Percentiles rank a stretch among this genome's conserved stretches.
Evolutionary conservation across 768 basidiomycete genomes (phyloP).

Genomic region (Daedaleopsis nitida): DNA sequence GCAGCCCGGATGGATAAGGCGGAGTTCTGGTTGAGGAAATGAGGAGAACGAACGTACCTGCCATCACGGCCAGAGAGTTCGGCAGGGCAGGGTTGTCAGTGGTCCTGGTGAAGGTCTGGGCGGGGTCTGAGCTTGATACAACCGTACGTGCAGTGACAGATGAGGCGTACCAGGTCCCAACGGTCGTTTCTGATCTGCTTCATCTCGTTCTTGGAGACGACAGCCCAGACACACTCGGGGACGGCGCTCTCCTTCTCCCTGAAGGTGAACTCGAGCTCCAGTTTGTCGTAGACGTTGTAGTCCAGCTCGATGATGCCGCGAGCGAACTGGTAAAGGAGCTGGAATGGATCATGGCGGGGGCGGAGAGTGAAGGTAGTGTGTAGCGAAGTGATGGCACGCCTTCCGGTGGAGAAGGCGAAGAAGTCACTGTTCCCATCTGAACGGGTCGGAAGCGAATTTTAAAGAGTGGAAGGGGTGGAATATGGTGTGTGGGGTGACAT

Average conservation of each 20-base stretch:
- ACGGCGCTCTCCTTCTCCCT: slow-evolving; percentile 37
- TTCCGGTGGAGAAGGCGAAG: slow-evolving; percentile 86
- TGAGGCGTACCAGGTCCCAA: slow-evolving; percentile 78
- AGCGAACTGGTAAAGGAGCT: slow-evolving; percentile 59
- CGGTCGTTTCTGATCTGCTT: slow-evolving; percentile 64
- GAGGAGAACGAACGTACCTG: slow-evolving; percentile 43
- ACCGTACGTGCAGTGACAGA: neutral
- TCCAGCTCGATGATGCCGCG: slow-evolving; percentile 76
- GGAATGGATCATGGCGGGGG: slow-evolving; percentile 84
- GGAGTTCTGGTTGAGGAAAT: neutral
- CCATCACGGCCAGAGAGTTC: slow-evolving; percentile 69
- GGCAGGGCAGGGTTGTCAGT: slow-evolving; percentile 67
- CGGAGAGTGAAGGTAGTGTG: slow-evolving; percentile 78
- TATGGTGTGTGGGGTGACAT: neutral
- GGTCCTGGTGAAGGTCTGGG: slow-evolving; percentile 81
- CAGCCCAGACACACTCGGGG: slow-evolving; percentile 79
- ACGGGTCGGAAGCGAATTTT: neutral
- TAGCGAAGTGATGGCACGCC: slow-evolving; percentile 73
- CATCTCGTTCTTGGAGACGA: slow-evolving; percentile 82
- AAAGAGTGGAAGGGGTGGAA: neutral
- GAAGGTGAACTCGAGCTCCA: slow-evolving; percentile 82
- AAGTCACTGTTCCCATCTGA: slow-evolving; percentile 78
- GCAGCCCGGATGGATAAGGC: slow-evolving; percentile 7
- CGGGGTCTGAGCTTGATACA: neutral
- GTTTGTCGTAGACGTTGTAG: slow-evolving; percentile 64